Base-by-base conservation (phyloP, 1,139 yeast species). In the Candida frijolesensis region DNA sequence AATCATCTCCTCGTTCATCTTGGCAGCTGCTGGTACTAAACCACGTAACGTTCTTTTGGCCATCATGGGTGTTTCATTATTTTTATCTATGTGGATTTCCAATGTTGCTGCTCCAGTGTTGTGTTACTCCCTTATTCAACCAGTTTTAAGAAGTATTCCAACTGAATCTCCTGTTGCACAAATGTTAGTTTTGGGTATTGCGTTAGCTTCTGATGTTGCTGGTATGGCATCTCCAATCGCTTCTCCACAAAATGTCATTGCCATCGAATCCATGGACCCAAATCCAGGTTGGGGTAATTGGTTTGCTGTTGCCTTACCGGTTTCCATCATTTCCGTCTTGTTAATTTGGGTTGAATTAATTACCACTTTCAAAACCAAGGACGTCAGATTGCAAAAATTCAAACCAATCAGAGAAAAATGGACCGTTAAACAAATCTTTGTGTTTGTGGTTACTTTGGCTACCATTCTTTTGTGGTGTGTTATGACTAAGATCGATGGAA, bases 221-320 rank as follows among this genome's bases (percentile, higher is more conserved):
- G 98, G 98, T 60, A 91, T 91, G 96, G 87, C 96, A 0, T 89
- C 97, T 2, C 98, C 98, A 10, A 92, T 92, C 63, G 90, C 97
- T 1, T 89, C 96, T 8, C 98, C 98, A 3, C 98, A 92, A 65
- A 92, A 92, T 66, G 89, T 92, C 56, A 84, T 92, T 61, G 96
- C 97, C 1, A 76, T 92, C 48, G 90, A 90, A 55, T 76, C 87
- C 57, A 92, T 92, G 97, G 75, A 74, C 49, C 97, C 97, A 4
- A 84, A 79, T 56, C 97, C 97, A 2, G 89, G 96, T 14, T 92
- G 98, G 98, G 86, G 88, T 12, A 88, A 89, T 63, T 92, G 98
- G 97, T 92, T 92, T 65, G 84, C 86, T 12, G 83, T 92, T 46
- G 83, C 96, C 0, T 72, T 91, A 27, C 98, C 98, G 0, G 91